A percentile compares a stretch with the other conserved stretches of the same genome.
Evolutionary conservation across 768 basidiomycete species (phyloP).

Genomic region (Kwoniella shandongensis): DNA sequence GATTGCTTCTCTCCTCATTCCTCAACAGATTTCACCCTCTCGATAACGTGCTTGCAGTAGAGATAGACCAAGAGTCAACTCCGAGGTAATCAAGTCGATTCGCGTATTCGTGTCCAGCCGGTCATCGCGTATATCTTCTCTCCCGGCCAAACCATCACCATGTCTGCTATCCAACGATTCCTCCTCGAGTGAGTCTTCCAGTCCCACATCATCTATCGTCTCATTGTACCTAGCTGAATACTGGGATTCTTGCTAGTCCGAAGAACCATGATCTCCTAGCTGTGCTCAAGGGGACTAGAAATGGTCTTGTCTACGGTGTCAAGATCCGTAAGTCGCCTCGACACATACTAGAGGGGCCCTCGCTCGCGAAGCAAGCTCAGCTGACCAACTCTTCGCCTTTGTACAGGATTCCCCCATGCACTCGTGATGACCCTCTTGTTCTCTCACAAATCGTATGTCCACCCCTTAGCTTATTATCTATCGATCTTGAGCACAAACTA

Average conservation of each 20-base stretch:
- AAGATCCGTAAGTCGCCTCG: constrained; percentile 46
- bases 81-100: too few relatives aligned
- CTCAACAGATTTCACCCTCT: too few relatives aligned
- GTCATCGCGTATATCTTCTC: too few relatives aligned
- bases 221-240: background rate
- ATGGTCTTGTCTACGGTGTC: constrained; percentile 52
- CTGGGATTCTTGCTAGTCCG: constrained; percentile 56
- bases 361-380: too few relatives aligned
- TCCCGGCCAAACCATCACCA: constrained; percentile 2
- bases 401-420: constrained; percentile 91
- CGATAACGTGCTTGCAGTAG: too few relatives aligned
- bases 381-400: too few relatives aligned
- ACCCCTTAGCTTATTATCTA: constrained; percentile 13
- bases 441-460: constrained; percentile 80
- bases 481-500: too few relatives aligned
- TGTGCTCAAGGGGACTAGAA: constrained; percentile 81
- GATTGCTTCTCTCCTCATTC: too few relatives aligned
- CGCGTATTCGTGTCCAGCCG: too few relatives aligned
- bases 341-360: too few relatives aligned
- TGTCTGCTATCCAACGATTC: constrained; percentile 33
- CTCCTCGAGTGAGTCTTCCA: constrained; percentile 29
- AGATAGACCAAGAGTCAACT: too few relatives aligned
- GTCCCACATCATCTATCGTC: background rate
- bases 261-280: constrained; percentile 85
- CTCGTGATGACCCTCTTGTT: constrained; percentile 94